phyloP scores from a whole-genome alignment of 2,329 filamentous ascomycete genomes.

The Ilyonectria destructans region DNA sequence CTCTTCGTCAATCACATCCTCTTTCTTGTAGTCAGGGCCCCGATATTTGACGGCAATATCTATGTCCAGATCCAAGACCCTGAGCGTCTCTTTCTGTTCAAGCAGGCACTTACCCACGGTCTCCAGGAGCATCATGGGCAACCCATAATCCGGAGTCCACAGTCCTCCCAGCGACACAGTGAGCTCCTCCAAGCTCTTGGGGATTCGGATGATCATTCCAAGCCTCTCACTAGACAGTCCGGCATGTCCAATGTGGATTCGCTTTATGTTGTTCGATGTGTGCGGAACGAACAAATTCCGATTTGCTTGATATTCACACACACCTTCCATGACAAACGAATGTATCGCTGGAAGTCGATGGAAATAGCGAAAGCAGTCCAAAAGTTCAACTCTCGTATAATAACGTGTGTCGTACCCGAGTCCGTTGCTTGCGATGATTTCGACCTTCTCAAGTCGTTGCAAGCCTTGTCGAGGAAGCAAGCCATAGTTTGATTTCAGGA shows the following conservation, averaged over 20 bases:
- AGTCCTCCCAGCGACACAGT: conserved; percentile 17
- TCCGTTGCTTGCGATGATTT: not conserved
- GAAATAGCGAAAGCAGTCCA: conserved; percentile 21
- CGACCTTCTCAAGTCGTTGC: conserved; percentile 1
- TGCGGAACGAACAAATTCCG: conserved; percentile 12
- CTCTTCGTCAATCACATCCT: not conserved
- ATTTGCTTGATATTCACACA: conserved; percentile 17
- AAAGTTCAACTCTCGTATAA: conserved; percentile 18
- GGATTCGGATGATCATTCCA: conserved; percentile 21
- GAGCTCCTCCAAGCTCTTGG: conserved; percentile 26
- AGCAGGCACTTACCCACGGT: conserved; percentile 10
- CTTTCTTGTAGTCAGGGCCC: not conserved
- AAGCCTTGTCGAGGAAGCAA: not conserved
- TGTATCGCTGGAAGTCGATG: conserved; percentile 10
- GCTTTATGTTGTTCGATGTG: conserved; percentile 25
- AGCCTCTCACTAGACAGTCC: conserved; percentile 7
- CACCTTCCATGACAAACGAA: not conserved
- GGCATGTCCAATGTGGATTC: conserved; percentile 21
- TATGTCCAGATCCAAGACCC: conserved; percentile 21
- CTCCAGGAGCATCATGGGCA: not conserved
- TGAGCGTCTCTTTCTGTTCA: conserved; percentile 21
- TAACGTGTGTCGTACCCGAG: not conserved
- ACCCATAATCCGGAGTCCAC: not conserved
- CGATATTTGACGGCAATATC: not conserved
- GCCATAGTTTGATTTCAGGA: conserved; percentile 31